phyloP scores from a whole-genome alignment of 2,329 filamentous ascomycete species.

The Neofusicoccum sp. region DNA sequence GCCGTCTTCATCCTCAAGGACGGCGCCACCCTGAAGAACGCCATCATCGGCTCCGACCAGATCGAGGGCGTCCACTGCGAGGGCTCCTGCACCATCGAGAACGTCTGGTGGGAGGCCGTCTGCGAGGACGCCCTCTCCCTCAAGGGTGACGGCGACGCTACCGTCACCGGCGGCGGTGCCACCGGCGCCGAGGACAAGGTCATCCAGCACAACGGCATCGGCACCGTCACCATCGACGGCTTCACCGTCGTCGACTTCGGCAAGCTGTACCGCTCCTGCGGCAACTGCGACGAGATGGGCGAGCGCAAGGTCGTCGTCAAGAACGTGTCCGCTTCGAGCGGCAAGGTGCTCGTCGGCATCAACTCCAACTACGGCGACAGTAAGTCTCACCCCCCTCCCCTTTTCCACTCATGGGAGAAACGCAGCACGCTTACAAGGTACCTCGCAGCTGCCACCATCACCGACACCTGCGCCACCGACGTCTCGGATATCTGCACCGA shows the following conservation, averaged over 20 bases:
- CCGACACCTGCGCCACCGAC: conserved; percentile 25
- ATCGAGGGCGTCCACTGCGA: conserved; percentile 54
- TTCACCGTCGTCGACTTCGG: conserved; percentile 38
- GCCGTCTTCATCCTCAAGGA: conserved; percentile 55
- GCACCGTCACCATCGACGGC: conserved; percentile 38
- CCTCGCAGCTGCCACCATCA: conserved; percentile 10
- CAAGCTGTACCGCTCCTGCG: conserved; percentile 50
- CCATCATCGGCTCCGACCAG: conserved; percentile 54
- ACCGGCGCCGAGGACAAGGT: conserved; percentile 35
- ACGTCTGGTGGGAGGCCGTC: conserved; percentile 46
- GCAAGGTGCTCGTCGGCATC: conserved; percentile 49
- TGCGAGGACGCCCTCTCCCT: conserved; percentile 42
- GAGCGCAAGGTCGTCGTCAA: conserved; percentile 46
- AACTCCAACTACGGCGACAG: conserved; percentile 54
- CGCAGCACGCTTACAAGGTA: neutral
- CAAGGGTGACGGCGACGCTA: conserved; percentile 37
- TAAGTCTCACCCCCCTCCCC: neutral
- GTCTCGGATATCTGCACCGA: conserved; percentile 37
- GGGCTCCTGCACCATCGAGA: conserved; percentile 49
- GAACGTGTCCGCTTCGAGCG: conserved; percentile 43
- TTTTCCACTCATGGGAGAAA: neutral
- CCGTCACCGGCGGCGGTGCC: conserved; percentile 43
- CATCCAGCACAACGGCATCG: conserved; percentile 44
- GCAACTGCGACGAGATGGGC: conserved; percentile 47
- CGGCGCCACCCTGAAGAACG: conserved; percentile 54